phyloP scores from a whole-genome alignment of 164 flowering plant species.

The Paratinospora sagittata region DNA sequence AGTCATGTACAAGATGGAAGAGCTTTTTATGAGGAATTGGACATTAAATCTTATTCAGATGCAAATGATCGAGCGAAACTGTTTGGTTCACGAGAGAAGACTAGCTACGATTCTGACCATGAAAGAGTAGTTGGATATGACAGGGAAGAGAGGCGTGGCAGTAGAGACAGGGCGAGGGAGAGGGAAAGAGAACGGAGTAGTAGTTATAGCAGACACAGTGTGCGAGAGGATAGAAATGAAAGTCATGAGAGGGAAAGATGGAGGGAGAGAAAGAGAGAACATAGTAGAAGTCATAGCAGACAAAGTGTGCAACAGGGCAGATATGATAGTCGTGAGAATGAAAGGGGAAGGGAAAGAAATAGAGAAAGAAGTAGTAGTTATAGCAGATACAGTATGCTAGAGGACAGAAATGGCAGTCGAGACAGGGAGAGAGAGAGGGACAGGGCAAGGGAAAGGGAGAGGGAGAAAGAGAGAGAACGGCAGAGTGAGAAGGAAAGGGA shows the following conservation, averaged over 20 bases:
- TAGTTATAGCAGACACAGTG: constrained; percentile 27
- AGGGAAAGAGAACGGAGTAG: constrained; percentile 32
- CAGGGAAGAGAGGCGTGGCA: constrained; percentile 21
- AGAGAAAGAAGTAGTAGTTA: constrained; percentile 6
- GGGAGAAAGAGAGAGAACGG: constrained; percentile 28
- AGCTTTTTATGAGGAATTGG: constrained; percentile 15
- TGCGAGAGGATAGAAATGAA: constrained; percentile 24
- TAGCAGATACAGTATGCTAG: neutral
- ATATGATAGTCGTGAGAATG: constrained; percentile 22
- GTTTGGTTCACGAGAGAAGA: constrained; percentile 17
- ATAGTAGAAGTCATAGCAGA: constrained; percentile 27
- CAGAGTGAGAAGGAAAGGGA: constrained; percentile 20
- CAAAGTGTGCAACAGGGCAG: constrained; percentile 23
- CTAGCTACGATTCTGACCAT: constrained; percentile 25
- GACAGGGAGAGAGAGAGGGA: constrained; percentile 17
- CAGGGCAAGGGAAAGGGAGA: constrained; percentile 25
- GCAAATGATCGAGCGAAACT: constrained; percentile 10
- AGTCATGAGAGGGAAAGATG: constrained; percentile 20
- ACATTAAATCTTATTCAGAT: constrained; percentile 14
- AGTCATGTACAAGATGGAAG: constrained; percentile 31
- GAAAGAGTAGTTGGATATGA: constrained; percentile 16
- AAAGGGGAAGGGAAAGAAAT: constrained; percentile 18
- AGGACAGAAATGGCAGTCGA: constrained; percentile 28
- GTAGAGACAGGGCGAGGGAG: constrained; percentile 29
- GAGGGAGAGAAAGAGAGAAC: constrained; percentile 16